Conservation (phyloP, 768 basidiomycete species). For the Amylocystis lapponica region DNA sequence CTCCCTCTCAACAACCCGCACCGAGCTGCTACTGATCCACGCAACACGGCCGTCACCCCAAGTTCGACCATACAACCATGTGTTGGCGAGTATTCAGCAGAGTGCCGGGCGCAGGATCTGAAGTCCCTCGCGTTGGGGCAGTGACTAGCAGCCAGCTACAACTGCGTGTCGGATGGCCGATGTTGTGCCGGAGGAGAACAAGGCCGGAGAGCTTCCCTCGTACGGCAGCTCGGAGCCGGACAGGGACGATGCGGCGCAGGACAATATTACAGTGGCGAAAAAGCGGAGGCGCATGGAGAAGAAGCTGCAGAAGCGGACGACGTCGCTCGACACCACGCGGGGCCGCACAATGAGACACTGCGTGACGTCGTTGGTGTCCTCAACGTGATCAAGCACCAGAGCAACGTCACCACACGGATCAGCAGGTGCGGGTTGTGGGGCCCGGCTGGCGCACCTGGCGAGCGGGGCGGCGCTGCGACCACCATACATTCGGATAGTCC, state of each 20-base stretch:
- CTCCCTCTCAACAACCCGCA: too few relatives aligned
- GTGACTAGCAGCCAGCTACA: constrained; percentile 10
- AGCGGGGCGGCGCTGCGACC: neutral
- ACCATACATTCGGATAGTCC: neutral
- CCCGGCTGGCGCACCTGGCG: constrained; percentile 1
- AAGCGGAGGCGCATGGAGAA: constrained; percentile 9
- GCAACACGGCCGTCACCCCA: too few relatives aligned
- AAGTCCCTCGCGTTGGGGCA: constrained; percentile 19
- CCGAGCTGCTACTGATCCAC: too few relatives aligned
- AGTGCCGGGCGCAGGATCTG: constrained; percentile 36
- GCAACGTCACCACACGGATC: constrained; percentile 69
- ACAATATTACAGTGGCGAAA: constrained; percentile 1
- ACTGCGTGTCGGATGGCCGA: constrained; percentile 13
- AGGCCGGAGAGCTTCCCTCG: neutral
- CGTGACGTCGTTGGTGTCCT: constrained; percentile 65
- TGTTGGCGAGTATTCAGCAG: constrained; percentile 60
- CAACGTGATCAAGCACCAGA: constrained; percentile 50
- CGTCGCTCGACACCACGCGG: constrained; percentile 5
- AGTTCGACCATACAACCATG: constrained; percentile 77
- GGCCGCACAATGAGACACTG: constrained; percentile 45
- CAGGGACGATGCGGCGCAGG: constrained; percentile 1
- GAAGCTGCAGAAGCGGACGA: constrained; percentile 8
- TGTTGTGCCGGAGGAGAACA: neutral
- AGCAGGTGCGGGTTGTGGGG: constrained; percentile 45
- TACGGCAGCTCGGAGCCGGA: constrained; percentile 2